Conservation (phyloP, 2,329 filamentous ascomycete genomes). For the Fusarium xylarioides region DNA sequence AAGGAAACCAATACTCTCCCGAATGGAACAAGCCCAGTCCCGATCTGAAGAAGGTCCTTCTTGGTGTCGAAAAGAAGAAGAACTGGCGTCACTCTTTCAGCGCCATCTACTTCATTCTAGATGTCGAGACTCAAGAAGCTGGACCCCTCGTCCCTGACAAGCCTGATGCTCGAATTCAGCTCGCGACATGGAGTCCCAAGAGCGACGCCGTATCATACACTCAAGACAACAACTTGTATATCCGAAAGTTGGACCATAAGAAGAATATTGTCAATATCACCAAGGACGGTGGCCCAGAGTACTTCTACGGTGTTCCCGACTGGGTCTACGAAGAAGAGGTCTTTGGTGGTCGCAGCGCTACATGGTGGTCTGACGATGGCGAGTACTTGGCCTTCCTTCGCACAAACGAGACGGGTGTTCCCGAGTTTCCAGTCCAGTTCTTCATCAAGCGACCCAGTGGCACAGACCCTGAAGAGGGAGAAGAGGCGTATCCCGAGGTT, state of each 20-base stretch:
- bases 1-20: constrained; percentile 64
- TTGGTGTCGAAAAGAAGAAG: constrained; percentile 75
- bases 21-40: constrained; percentile 77
- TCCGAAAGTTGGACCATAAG: constrained; percentile 68
- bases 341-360: constrained; percentile 79
- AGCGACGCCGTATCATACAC: constrained; percentile 92
- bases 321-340: constrained; percentile 87
- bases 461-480: constrained; percentile 67
- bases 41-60: constrained; percentile 84
- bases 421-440: constrained; percentile 92
- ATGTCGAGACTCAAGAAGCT: constrained; percentile 81
- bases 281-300: constrained; percentile 82
- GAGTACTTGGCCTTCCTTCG: constrained; percentile 90
- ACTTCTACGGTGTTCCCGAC: constrained; percentile 96
- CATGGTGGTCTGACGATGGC: constrained; percentile 95
- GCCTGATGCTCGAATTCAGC: constrained; percentile 73
- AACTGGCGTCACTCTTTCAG: constrained; percentile 93
- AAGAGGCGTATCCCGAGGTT: constrained; percentile 91
- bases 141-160: constrained; percentile 80
- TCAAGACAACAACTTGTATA: constrained; percentile 86
- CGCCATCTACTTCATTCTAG: constrained; percentile 89
- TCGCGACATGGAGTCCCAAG: constrained; percentile 88
- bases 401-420: constrained; percentile 92
- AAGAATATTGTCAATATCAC: constrained; percentile 77
- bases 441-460: constrained; percentile 89